These are phyloP conservation scores for Barnettozyma sp. DNA, from an alignment of 805 yeast species.

Conservation along the genomic window DNA sequence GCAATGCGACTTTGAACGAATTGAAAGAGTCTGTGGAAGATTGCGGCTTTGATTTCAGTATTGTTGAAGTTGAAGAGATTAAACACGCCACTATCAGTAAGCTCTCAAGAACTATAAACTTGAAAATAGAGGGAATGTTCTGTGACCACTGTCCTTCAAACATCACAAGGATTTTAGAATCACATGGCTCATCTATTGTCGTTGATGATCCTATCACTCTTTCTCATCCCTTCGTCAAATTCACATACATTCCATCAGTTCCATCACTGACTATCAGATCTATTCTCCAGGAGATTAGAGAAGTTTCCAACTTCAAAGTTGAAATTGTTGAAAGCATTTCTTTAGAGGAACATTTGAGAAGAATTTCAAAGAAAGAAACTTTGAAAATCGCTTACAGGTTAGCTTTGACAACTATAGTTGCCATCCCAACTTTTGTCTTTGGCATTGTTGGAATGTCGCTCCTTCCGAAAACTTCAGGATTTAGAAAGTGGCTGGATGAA, in stretches of 20 bases:
- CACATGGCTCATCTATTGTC: slow-evolving; percentile 51
- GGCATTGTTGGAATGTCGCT: slow-evolving; percentile 67
- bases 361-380: slow-evolving; percentile 43
- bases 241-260: slow-evolving; percentile 57
- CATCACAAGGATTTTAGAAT: slow-evolving; percentile 41
- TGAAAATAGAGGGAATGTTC: slow-evolving; percentile 58
- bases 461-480: slow-evolving; percentile 33
- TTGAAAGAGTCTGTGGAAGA: slow-evolving; percentile 52
- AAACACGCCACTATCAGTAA: slow-evolving; percentile 42
- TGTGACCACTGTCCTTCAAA: slow-evolving; percentile 64
- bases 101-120: slow-evolving; percentile 47
- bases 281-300: slow-evolving; percentile 43
- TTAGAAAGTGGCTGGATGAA: slow-evolving; percentile 48
- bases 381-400: slow-evolving; percentile 39
- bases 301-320: slow-evolving; percentile 41
- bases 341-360: slow-evolving; percentile 56
- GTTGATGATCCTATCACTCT: slow-evolving; percentile 50
- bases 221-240: slow-evolving; percentile 49
- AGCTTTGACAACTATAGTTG: slow-evolving; percentile 42
- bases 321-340: slow-evolving; percentile 47
- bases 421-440: slow-evolving; percentile 62
- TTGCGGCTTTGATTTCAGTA: slow-evolving; percentile 56
- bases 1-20: slow-evolving; percentile 29
- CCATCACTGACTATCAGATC: slow-evolving; percentile 49
- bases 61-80: slow-evolving; percentile 37